Conservation (phyloP, 2,329 filamentous ascomycete species). For the Talaromyces pinophilus region DNA sequence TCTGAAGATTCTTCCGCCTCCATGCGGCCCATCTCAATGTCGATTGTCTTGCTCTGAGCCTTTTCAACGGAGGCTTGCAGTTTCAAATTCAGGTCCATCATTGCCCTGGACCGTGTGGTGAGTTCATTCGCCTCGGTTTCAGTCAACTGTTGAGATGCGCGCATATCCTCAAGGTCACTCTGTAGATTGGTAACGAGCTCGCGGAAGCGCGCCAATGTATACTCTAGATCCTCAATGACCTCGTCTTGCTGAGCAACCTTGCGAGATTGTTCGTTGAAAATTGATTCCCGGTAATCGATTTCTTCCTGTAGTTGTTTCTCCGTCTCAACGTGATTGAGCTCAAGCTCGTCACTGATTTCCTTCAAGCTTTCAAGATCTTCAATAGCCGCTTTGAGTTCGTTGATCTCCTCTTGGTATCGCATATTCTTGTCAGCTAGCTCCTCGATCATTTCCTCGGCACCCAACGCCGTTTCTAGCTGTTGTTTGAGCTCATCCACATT, state of each 20-base stretch:
- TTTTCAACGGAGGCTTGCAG: constrained; percentile 87
- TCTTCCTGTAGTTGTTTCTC: constrained; percentile 95
- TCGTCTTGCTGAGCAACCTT: constrained; percentile 75
- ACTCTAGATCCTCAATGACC: constrained; percentile 81
- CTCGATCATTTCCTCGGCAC: constrained; percentile 91
- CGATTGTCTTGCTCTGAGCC: constrained; percentile 90
- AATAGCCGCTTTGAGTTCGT: constrained; percentile 77
- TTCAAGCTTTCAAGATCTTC: constrained; percentile 86
- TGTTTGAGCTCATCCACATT: constrained; percentile 83
- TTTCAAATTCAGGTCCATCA: constrained; percentile 96
- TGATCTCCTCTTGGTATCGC: constrained; percentile 76
- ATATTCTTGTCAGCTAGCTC: constrained; percentile 87
- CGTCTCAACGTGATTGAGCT: constrained; percentile 87
- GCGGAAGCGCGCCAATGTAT: constrained; percentile 83
- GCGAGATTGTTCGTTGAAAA: constrained; percentile 79
- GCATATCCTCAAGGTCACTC: constrained; percentile 85
- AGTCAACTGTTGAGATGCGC: constrained; percentile 85
- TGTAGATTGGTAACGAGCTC: constrained; percentile 85
- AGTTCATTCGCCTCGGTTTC: constrained; percentile 92
- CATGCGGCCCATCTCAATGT: constrained; percentile 80
- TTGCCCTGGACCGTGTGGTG: constrained; percentile 81
- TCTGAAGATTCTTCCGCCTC: constrained; percentile 87
- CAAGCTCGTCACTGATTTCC: constrained; percentile 92
- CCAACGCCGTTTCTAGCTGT: constrained; percentile 84
- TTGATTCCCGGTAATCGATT: constrained; percentile 79